Evolutionary conservation across 2,329 filamentous ascomycete species (phyloP), one percentile per base, ranked within the genome.

Genomic region (Fusarium mangiferae): DNA sequence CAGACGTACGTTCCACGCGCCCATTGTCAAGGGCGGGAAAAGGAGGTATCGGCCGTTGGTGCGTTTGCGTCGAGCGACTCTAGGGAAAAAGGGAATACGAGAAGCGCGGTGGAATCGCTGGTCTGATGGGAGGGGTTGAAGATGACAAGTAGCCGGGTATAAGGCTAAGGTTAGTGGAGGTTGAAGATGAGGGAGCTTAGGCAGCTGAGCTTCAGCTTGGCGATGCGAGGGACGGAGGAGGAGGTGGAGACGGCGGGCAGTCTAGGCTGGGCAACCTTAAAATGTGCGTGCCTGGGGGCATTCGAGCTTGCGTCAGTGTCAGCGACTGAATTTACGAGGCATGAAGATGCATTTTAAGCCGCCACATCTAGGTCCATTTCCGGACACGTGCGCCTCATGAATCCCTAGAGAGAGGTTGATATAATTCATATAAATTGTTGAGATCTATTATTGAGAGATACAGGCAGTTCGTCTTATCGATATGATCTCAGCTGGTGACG

Each of bases 1-100:
- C 17, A 55, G 58, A 80, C 81, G 67, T 77, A 84, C 83, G 75
- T 85, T 85, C 79, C 82, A 85, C 65, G 81, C 81, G 63, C 80
- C 79, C 83, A 84, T 85, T 73, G 62, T 81, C 78, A 68, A 73
- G 49, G 68, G 68, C 56, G 71, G 66, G 30, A 65, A 70, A 49
- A 64, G 67, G 45, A 61, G 59, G 33, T 55, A 39, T 57, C 45
- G 39, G 26, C n/a, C 69, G 76, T 59, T 77, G 61, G 70, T 66
- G 59, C 55, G 72, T 65, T 48, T 56, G 57, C 24, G 49, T 41
- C 49, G 58, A 49, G 24, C 44, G 41, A 26, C 35, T 48, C 56
- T 28, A 18, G 39, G 30, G 28, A 18, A 42, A 22, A 22, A 39
- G 26, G 36, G 20, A 33, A 42, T 24, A 28, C 13, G 26, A 57